These are phyloP conservation scores for Blastobotrys illinoisensis DNA, from an alignment of 1,139 yeast genomes.

Conservation along the genomic window DNA sequence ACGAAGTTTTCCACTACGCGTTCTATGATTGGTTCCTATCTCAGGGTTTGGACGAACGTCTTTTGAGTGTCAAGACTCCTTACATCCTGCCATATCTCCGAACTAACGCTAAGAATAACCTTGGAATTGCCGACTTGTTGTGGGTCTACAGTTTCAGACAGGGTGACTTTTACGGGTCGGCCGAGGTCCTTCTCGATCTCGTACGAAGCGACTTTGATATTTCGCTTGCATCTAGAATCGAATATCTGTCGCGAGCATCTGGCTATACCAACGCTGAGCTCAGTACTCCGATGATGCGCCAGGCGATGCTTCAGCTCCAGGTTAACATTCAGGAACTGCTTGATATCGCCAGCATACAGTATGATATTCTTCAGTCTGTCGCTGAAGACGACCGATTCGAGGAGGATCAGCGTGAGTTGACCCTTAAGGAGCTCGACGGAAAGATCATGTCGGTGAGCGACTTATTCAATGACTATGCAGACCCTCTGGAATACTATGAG, in stretches of 20 bases:
- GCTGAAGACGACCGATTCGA: constrained; percentile 54
- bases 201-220: constrained; percentile 72
- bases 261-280: constrained; percentile 80
- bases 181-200: constrained; percentile 68
- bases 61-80: constrained; percentile 76
- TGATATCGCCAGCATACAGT: constrained; percentile 85
- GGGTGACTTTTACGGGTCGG: constrained; percentile 75
- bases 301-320: constrained; percentile 61
- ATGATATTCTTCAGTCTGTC: constrained; percentile 64
- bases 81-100: constrained; percentile 72
- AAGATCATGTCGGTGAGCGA: constrained; percentile 69
- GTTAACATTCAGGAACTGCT: constrained; percentile 70
- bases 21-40: constrained; percentile 89
- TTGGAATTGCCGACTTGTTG: constrained; percentile 71
- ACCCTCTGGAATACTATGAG: constrained; percentile 83
- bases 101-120: constrained; percentile 60
- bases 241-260: constrained; percentile 83
- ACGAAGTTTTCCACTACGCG: constrained; percentile 81
- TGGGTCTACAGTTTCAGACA: constrained; percentile 89
- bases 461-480: constrained; percentile 78
- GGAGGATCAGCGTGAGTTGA: constrained; percentile 39
- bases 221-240: constrained; percentile 68
- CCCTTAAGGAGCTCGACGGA: constrained; percentile 53
- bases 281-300: constrained; percentile 72
- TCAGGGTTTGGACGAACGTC: constrained; percentile 69